Evolutionary conservation across 2,329 filamentous ascomycete genomes (phyloP).

Genomic region (Claviceps spartinae): DNA sequence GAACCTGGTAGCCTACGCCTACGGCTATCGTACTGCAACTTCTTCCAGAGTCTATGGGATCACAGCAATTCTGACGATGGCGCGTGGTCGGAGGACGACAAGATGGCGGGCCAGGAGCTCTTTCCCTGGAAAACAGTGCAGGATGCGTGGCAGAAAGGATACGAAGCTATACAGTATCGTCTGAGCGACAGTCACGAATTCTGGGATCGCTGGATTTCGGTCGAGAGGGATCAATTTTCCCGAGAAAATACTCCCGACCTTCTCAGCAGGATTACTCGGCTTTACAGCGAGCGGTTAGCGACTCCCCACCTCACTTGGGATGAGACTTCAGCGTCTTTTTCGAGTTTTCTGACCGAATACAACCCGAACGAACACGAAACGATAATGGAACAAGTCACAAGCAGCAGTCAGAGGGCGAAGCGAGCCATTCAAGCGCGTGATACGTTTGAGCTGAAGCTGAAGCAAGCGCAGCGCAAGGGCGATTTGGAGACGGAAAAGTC

Average conservation of each 20-base stretch:
- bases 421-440: conserved; percentile 49
- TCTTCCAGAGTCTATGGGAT: conserved; percentile 57
- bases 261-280: conserved; percentile 50
- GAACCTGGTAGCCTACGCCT: conserved; percentile 62
- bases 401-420: conserved; percentile 50
- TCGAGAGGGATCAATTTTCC: conserved; percentile 55
- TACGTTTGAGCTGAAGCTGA: conserved; percentile 52
- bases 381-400: conserved; percentile 56
- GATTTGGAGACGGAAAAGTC: conserved; percentile 41
- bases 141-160: conserved; percentile 57
- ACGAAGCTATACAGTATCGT: conserved; percentile 58
- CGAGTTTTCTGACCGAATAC: conserved; percentile 59
- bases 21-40: conserved; percentile 69
- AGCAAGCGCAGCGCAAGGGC: conserved; percentile 40
- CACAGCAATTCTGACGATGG: conserved; percentile 42
- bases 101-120: conserved; percentile 52
- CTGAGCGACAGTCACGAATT: conserved; percentile 64
- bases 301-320: conserved; percentile 66
- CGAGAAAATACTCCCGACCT: conserved; percentile 39
- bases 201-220: conserved; percentile 66
- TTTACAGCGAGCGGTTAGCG: conserved; percentile 57
- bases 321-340: conserved; percentile 61
- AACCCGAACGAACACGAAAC: conserved; percentile 58
- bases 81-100: conserved; percentile 53
- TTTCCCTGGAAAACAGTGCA: conserved; percentile 57